Conservation (phyloP, 768 basidiomycete genomes). For the Hygrophoropsis aurantiaca region DNA sequence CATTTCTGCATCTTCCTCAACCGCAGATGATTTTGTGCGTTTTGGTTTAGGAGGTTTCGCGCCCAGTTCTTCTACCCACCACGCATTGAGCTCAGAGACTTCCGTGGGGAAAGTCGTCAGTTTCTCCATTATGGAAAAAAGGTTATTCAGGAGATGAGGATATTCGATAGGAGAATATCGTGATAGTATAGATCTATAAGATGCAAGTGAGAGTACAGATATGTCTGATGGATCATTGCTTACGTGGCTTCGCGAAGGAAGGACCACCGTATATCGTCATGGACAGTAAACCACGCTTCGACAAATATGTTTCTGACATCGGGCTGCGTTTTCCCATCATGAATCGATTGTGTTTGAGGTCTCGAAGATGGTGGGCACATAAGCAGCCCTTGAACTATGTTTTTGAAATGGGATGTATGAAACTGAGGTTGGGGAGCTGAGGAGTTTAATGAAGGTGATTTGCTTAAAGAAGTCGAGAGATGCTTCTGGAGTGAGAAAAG, state of each 20-base stretch:
- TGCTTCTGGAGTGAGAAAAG: conserved; percentile 76
- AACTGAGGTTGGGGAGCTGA: conserved; percentile 57
- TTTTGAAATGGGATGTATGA: conserved; percentile 66
- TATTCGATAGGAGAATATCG: conserved; percentile 26
- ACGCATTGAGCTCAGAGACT: conserved; percentile 63
- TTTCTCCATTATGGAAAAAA: conserved; percentile 65
- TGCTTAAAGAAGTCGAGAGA: conserved; percentile 65
- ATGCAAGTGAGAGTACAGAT: conserved; percentile 4
- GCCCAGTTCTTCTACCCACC: conserved; percentile 76
- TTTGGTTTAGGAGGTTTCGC: conserved; percentile 54
- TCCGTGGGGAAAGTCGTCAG: conserved; percentile 76
- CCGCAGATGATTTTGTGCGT: conserved; percentile 40
- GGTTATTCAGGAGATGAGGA: conserved; percentile 45
- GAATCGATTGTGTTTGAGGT: conserved; percentile 13
- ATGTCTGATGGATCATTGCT: conserved; percentile 14
- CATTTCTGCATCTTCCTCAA: conserved; percentile 31
- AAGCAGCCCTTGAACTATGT: conserved; percentile 59
- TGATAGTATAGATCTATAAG: conserved; percentile 22
- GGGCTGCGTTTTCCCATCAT: conserved; percentile 43
- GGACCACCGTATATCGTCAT: conserved; percentile 88
- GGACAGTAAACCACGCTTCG: conserved; percentile 69
- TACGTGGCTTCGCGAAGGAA: conserved; percentile 81
- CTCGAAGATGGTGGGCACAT: conserved; percentile 55
- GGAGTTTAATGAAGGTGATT: conserved; percentile 19
- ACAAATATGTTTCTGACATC: conserved; percentile 67